Conservation (phyloP, 2,329 filamentous ascomycete genomes). For the Rhynchosporium agropyri region DNA sequence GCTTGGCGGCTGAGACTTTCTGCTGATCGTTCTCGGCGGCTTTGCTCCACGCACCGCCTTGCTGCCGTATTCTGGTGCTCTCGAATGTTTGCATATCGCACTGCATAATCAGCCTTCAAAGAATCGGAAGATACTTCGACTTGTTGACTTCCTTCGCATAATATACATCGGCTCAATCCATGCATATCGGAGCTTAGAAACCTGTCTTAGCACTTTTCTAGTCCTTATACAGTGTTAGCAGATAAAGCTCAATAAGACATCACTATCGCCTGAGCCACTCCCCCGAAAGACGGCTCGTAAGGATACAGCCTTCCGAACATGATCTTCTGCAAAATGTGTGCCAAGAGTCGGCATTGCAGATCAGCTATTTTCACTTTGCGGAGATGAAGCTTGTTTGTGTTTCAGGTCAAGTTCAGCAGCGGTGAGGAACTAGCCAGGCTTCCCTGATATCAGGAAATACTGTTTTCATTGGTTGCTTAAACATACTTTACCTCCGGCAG, state of each 20-base stretch:
- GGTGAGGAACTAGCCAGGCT: background rate
- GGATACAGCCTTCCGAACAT: background rate
- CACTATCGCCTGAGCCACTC: no score
- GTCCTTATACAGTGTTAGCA: no score
- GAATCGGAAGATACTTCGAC: no score
- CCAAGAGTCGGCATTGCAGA: background rate
- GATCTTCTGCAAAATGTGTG: background rate
- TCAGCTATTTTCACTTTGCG: background rate
- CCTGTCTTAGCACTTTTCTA: no score
- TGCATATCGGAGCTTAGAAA: no score
- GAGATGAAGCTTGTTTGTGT: slow-evolving; percentile 5
- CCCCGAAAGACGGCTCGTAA: background rate
- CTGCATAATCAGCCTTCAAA: background rate
- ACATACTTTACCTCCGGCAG: background rate
- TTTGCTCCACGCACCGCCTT: background rate
- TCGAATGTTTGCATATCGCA: background rate
- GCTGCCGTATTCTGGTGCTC: background rate
- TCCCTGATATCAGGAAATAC: slow-evolving; percentile 1
- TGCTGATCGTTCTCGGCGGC: slow-evolving; percentile 7
- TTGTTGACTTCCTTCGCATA: no score
- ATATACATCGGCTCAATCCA: no score
- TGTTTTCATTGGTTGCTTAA: background rate
- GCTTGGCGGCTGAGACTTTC: background rate
- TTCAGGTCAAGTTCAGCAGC: background rate
- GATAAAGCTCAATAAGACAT: no score